Evolutionary conservation across 2,329 filamentous ascomycete genomes (phyloP), one percentile per base, ranked within the genome.

Genomic region (Berkeleyomyces rouxiae): DNA sequence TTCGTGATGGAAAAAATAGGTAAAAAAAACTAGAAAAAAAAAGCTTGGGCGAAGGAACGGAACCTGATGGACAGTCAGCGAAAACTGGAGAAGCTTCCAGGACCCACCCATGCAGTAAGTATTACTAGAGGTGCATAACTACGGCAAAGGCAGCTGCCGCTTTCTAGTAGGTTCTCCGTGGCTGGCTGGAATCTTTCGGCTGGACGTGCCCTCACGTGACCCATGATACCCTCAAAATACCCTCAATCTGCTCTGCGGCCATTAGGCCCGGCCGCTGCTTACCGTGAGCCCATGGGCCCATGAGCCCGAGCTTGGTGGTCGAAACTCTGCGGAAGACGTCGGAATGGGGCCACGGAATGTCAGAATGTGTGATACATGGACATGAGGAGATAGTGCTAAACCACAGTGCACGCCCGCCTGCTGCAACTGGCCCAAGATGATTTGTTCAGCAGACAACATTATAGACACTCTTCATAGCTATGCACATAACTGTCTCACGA

Each of bases 41-140:
- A 62, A 42, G 49, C 33, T 37, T 31, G n/a, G 51, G 51, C 51
- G 33, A 55, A 55, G 51, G 51, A 55, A 55, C 51, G 51, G 51
- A 55, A 55, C 36, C 51, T 55, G 51, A 55, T 55, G 36, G 39
- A 59, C 51, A 36, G 55, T 40, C 53, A 63, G 53, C 61, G 61
- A 63, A 65, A 65, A 60, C 66, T 67, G 66, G 66, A 67, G 66
- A 67, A 67, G 62, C 62, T 67, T 67, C 66, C 49, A 67, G 40
- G 61, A 61, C 58, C 63, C 65, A 61, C 36, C 23, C 23, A 23
- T 23, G 23, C 23, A 23, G 23, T 23, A 23, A 23, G 23, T 23
- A 23, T 23, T 23, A 23, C 23, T 1, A 23, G 23, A 23, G 23
- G 23, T 23, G 23, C 23, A 23, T 23, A 23, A 40, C 6, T 58